Conservation (phyloP, 2,329 filamentous ascomycete species). For the Diaporthe destruens region DNA sequence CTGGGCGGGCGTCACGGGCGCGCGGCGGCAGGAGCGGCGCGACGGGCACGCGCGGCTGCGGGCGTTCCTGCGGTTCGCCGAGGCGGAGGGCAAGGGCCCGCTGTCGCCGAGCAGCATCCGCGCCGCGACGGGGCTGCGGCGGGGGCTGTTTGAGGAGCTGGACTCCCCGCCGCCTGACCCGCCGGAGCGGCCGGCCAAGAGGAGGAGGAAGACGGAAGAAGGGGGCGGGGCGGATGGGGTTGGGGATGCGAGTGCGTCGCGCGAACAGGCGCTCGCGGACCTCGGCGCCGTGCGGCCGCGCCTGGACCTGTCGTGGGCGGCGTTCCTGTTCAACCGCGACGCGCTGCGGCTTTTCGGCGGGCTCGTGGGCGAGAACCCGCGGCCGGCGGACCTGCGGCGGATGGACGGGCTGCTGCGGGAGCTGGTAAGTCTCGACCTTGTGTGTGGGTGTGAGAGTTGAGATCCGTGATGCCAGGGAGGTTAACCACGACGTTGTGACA, state of each 20-base stretch:
- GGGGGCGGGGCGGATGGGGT: no score
- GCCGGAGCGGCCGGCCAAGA: not conserved
- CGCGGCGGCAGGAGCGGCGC: not conserved
- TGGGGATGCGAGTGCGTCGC: not conserved
- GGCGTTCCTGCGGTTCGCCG: not conserved
- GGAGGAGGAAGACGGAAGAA: no score
- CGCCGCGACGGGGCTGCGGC: not conserved
- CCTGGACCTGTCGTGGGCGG: not conserved
- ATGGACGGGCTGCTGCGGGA: not conserved
- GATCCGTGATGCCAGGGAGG: no score
- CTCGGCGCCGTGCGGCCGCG: not conserved
- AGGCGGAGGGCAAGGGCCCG: not conserved
- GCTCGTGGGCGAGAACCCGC: slow-evolving; percentile 1
- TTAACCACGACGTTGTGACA: not conserved
- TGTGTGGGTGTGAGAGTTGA: no score
- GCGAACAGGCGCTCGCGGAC: not conserved
- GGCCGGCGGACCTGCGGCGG: not conserved
- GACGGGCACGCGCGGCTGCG: not conserved
- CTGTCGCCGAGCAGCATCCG: not conserved
- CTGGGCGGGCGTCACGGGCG: not conserved
- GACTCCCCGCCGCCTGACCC: not conserved
- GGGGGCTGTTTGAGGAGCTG: not conserved
- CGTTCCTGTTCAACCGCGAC: slow-evolving; percentile 14
- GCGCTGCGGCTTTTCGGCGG: slow-evolving; percentile 11
- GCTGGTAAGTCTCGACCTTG: not conserved